phyloP scores from a whole-genome alignment of 257 asterid species.

The Gentiana straminea region DNA sequence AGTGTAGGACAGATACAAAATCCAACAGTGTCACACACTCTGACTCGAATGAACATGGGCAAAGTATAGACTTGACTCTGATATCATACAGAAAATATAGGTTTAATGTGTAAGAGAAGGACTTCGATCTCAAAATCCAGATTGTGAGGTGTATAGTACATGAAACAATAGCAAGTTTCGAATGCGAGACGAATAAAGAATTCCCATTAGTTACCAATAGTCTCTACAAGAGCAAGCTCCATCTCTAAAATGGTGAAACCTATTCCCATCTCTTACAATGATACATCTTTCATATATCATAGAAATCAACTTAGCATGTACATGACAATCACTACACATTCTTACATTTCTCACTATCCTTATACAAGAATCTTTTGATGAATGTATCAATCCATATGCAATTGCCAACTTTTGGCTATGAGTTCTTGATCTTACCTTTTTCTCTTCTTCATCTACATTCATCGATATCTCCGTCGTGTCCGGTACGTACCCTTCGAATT shows the following conservation, averaged over 20 bases:
- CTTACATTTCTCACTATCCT: conserved; percentile 66
- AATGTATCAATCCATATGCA: conserved; percentile 53
- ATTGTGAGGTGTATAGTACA: too few species aligned
- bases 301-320: conserved; percentile 55
- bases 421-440: conserved; percentile 39
- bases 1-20: too few species aligned
- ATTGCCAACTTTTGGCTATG: conserved; percentile 80
- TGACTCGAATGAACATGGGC: too few species aligned
- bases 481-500: conserved; percentile 64
- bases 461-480: conserved; percentile 49
- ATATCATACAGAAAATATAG: too few species aligned
- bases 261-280: conserved; percentile 58
- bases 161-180: too few species aligned
- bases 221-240: conserved; percentile 81
- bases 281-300: conserved; percentile 53
- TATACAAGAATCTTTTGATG: conserved; percentile 32
- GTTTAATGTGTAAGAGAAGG: too few species aligned
- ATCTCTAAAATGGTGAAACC: conserved; percentile 68
- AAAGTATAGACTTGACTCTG: too few species aligned
- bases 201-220: conserved; percentile 45
- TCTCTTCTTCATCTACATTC: conserved; percentile 74
- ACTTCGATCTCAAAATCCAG: too few species aligned
- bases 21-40: too few species aligned
- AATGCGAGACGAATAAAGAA: not conserved
- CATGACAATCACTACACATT: conserved; percentile 89